A percentile compares a stretch with the other conserved stretches of the same genome.
These are phyloP conservation scores for Punica granatum DNA, from an alignment of 345 rosid species.

Conservation along the genomic window DNA sequence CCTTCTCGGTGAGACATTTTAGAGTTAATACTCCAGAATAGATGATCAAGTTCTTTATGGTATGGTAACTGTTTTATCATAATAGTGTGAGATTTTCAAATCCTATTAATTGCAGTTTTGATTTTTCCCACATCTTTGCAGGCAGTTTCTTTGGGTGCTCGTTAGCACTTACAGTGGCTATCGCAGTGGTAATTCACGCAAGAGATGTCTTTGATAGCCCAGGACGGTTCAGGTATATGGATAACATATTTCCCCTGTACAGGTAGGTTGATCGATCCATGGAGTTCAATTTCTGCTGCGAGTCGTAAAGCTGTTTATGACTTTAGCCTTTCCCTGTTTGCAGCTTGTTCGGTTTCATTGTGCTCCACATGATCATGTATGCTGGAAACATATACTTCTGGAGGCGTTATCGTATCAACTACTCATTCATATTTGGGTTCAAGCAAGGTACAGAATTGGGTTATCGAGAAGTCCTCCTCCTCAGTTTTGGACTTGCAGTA, in stretches of 20 bases:
- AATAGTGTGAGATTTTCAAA: neutral
- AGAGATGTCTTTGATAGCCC: slow-evolving; percentile 33
- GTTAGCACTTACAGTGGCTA: slow-evolving; percentile 50
- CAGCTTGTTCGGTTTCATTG: slow-evolving; percentile 63
- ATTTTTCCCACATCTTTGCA: slow-evolving; percentile 8
- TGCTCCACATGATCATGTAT: slow-evolving; percentile 61
- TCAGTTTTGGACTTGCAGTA: slow-evolving; percentile 47
- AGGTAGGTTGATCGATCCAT: neutral
- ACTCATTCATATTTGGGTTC: slow-evolving; percentile 67
- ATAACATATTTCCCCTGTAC: slow-evolving; percentile 72
- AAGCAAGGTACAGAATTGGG: slow-evolving; percentile 67
- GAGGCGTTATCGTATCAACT: slow-evolving; percentile 62
- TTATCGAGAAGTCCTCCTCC: slow-evolving; percentile 51
- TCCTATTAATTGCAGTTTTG: neutral
- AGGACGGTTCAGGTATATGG: slow-evolving; percentile 55
- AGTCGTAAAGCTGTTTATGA: slow-evolving; percentile 5
- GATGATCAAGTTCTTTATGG: neutral
- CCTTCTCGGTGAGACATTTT: slow-evolving; percentile 36
- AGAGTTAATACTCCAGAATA: neutral
- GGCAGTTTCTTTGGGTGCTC: slow-evolving; percentile 64
- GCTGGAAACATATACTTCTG: slow-evolving; percentile 61
- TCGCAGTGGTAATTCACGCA: slow-evolving; percentile 40
- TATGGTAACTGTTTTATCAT: neutral
- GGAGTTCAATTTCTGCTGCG: neutral
- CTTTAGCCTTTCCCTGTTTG: neutral